phyloP scores from a whole-genome alignment of 1,139 yeast species.

The Saccharomyces hybrid region DNA sequence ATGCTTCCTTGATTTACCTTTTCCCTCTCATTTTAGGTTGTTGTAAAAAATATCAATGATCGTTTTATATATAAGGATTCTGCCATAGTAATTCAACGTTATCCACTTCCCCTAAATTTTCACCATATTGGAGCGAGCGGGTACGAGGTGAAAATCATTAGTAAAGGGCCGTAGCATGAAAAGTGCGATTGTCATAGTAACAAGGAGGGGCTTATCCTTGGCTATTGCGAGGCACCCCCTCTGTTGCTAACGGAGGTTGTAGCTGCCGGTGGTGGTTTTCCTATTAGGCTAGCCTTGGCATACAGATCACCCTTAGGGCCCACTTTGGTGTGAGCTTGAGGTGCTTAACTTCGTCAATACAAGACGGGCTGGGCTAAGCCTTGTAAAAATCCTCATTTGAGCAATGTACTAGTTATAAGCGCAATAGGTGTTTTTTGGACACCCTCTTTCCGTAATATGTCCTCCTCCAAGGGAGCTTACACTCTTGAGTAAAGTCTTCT shows the following conservation, averaged over 20 bases:
- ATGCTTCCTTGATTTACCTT: background rate
- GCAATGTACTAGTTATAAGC: background rate
- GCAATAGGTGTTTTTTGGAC: background rate
- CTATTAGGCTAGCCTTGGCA: background rate
- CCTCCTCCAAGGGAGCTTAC: background rate
- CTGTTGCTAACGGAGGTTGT: background rate
- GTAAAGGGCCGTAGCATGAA: background rate
- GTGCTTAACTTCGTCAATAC: background rate
- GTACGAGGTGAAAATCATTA: background rate
- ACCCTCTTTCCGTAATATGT: background rate
- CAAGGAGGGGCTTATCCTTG: background rate
- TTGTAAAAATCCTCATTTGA: background rate
- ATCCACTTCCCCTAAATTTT: background rate
- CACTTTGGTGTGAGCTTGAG: background rate
- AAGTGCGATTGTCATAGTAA: background rate
- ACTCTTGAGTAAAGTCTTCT: background rate
- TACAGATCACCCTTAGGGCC: background rate
- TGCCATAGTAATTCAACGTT: background rate
- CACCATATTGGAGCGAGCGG: background rate
- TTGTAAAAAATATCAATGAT: background rate
- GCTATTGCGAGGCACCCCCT: too few relatives aligned
- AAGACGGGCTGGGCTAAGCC: background rate
- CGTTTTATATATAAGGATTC: background rate
- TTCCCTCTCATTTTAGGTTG: background rate
- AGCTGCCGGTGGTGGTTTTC: background rate